Evolutionary conservation across 140 eudicot species (phyloP), one percentile per base, ranked within the genome.

Genomic region (Senecio squalidus): DNA sequence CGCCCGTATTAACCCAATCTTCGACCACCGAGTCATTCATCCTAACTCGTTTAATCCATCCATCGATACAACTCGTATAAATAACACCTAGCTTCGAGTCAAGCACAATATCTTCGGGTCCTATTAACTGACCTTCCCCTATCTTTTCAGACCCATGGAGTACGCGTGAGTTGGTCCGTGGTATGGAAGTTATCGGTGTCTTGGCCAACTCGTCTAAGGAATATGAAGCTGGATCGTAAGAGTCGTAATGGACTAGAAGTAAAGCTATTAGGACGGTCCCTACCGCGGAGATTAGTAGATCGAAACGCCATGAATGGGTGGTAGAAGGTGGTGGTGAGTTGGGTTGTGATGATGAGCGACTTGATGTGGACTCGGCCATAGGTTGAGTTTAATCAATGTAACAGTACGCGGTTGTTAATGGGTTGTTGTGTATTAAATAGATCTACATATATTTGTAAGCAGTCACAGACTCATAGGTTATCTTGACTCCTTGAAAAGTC

Each of bases 1-100:
- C 98, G 1, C 95, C 98, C 1, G 98, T 87, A 78, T 84, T 76
- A 6, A 87, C 95, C 98, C 87, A 84, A 28, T 75, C 74, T 60
- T 92, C 89, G 56, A 84, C 91, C 60, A 27, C 78, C 39, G 82
- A 81, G 16, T 70, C 88, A 30, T 55, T 54, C 50, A 79, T 15
- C 27, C 6, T 65, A 21, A 92, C 87, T 66, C 85, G 86, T 53
- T 77, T 87, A 36, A 92, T 21, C 98, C 98, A 92, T 57, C 98
- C 98, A 68, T 84, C 98, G 3, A 0, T 56, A 52, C 93, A 81
- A 0, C 98, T 83, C 6, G 98, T 84, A 50, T 92, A 92, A 3
- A 92, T 33, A 15, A 84, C 46, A 29, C 87, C 71, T 8, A 75
- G 69, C 21, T 60, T 58, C 0, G 74, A 70, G 54, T 92, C 95